Conservation (phyloP, 2,329 filamentous ascomycete species). For the Zasmidium citrigriseum region DNA sequence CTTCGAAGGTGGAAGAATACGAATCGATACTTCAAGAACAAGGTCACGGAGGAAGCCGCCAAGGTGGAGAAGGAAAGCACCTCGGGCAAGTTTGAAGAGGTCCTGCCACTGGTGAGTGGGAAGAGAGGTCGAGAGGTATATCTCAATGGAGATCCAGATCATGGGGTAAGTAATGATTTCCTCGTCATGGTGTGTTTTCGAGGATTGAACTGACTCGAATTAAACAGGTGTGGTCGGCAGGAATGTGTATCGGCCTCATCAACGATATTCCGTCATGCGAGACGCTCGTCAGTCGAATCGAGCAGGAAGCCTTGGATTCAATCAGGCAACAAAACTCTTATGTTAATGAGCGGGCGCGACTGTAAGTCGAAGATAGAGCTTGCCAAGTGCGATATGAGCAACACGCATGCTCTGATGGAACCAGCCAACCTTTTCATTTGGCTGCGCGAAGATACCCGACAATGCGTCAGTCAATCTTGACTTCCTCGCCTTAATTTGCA, state of each 20-base stretch:
- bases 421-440: too few relatives aligned
- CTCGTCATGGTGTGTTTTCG: neutral
- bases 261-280: conserved; percentile 51
- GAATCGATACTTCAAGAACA: conserved; percentile 81
- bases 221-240: conserved; percentile 89
- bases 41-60: conserved; percentile 75
- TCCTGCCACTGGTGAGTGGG: conserved; percentile 82
- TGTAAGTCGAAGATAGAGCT: neutral
- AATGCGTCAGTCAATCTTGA: too few relatives aligned
- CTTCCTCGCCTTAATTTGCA: too few relatives aligned
- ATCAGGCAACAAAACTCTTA: conserved; percentile 35
- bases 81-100: conserved; percentile 83
- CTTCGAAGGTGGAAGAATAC: conserved; percentile 91
- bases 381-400: neutral
- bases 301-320: conserved; percentile 45
- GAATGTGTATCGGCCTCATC: conserved; percentile 74
- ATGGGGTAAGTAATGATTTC: conserved; percentile 64
- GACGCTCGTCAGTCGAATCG: conserved; percentile 46
- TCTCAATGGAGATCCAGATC: conserved; percentile 85
- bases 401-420: too few relatives aligned
- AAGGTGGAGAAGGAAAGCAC: conserved; percentile 79
- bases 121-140: conserved; percentile 89
- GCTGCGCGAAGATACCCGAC: too few relatives aligned
- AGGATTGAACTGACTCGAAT: neutral
- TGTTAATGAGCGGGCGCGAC: conserved; percentile 4